Conservation (phyloP, 495 filamentous ascomycete species). For the Penicillium coprophilum region DNA sequence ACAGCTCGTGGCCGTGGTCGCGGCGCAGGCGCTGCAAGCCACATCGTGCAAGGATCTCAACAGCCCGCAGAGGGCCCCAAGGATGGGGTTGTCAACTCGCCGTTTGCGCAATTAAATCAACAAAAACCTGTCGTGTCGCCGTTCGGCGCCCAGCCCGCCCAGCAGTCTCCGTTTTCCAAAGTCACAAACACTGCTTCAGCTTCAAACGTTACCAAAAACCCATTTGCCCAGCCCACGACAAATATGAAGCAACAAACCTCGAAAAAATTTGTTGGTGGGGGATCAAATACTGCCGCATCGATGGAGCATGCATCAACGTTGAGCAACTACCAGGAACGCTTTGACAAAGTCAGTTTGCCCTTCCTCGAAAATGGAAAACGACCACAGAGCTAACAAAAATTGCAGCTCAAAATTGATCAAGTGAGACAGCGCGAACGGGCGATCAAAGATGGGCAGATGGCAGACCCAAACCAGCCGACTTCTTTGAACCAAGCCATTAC, state of each 20-base stretch:
- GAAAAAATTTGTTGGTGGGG: background rate
- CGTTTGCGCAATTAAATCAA: slow-evolving; percentile 35
- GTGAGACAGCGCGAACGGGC: slow-evolving; percentile 65
- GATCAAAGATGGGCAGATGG: slow-evolving; percentile 73
- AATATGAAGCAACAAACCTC: background rate
- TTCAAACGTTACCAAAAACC: slow-evolving; percentile 15
- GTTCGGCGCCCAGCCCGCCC: slow-evolving; percentile 20
- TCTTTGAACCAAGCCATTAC: slow-evolving; percentile 80
- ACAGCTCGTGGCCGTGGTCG: slow-evolving; percentile 22
- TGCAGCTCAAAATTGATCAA: slow-evolving; percentile 64
- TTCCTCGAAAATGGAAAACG: background rate
- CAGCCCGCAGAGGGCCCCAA: slow-evolving; percentile 13
- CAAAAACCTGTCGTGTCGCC: slow-evolving; percentile 17
- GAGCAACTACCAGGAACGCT: slow-evolving; percentile 40
- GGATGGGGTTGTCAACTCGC: slow-evolving; percentile 21
- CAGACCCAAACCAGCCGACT: slow-evolving; percentile 84
- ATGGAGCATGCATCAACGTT: slow-evolving; percentile 29
- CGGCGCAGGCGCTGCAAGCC: slow-evolving; percentile 21
- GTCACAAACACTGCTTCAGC: slow-evolving; percentile 18
- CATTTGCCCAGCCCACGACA: background rate
- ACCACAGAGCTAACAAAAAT: slow-evolving; percentile 19
- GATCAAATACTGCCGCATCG: slow-evolving; percentile 8
- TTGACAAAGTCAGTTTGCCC: slow-evolving; percentile 41
- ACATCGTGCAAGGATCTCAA: slow-evolving; percentile 14
- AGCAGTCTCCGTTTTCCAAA: slow-evolving; percentile 24